phyloP scores from a whole-genome alignment of 805 yeast species.

The Wickerhamomyces pijperi region DNA sequence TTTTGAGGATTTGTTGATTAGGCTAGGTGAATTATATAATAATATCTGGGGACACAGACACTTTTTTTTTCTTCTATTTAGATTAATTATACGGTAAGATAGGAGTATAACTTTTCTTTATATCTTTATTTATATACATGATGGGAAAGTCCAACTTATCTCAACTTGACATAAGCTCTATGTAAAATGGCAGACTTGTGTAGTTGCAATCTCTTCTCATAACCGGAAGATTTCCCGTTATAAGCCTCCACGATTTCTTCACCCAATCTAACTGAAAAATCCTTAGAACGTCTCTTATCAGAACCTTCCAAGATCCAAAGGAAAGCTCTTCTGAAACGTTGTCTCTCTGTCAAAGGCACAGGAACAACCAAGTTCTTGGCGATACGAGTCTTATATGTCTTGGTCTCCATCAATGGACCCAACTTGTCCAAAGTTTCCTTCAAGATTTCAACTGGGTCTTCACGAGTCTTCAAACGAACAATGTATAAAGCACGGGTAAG shows the following conservation, averaged over 20 bases:
- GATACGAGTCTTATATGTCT: conserved; percentile 69
- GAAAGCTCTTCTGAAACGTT: conserved; percentile 80
- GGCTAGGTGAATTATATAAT: too few species aligned
- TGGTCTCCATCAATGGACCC: conserved; percentile 76
- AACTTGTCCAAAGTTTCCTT: conserved; percentile 66
- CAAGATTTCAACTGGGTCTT: conserved; percentile 71
- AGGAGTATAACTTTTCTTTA: too few species aligned
- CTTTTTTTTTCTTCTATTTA: too few species aligned
- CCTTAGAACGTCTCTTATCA: conserved; percentile 64
- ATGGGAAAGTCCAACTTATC: conserved; percentile 14
- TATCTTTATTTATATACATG: too few species aligned
- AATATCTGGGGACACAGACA: too few species aligned
- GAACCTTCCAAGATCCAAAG: conserved; percentile 85
- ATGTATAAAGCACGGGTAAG: conserved; percentile 73
- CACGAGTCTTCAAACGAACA: conserved; percentile 58
- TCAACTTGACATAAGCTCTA: conserved; percentile 62
- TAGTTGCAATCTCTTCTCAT: conserved; percentile 71
- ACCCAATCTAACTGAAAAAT: conserved; percentile 77
- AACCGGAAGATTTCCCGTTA: conserved; percentile 72
- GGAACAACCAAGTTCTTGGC: conserved; percentile 81
- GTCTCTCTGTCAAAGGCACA: conserved; percentile 69
- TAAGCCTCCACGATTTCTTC: conserved; percentile 78
- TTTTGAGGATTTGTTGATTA: background rate
- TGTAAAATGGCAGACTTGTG: conserved; percentile 83
- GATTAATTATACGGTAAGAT: too few species aligned